Percentiles rank a stretch among this genome's conserved stretches.
Evolutionary conservation across 2,329 filamentous ascomycete species (phyloP).

Genomic region (Fusarium sp.): DNA sequence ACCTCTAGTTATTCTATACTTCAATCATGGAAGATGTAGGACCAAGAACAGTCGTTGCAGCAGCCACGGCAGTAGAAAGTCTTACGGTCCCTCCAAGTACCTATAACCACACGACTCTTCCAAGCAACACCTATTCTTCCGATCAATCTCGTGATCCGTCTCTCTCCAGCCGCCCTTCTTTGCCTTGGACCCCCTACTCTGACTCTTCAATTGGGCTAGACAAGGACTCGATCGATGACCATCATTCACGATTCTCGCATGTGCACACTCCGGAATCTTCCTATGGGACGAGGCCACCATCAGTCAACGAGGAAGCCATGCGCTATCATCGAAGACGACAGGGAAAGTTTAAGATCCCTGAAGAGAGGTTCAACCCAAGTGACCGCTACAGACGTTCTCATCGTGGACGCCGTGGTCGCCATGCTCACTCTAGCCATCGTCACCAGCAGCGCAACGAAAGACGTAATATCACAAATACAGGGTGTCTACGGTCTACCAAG

Average conservation of each 20-base stretch:
- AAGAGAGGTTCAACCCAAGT: neutral
- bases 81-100: neutral
- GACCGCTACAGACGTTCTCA: conserved; percentile 1
- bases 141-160: neutral
- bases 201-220: neutral
- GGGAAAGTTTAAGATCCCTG: neutral
- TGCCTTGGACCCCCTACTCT: neutral
- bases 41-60: neutral
- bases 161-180: neutral
- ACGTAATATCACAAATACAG: neutral
- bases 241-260: neutral
- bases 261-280: conserved; percentile 22
- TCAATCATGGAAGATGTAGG: neutral
- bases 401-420: neutral
- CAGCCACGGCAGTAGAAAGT: neutral
- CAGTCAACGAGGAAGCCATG: conserved; percentile 13
- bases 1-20: neutral
- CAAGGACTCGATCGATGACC: conserved; percentile 14
- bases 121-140: neutral
- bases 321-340: neutral
- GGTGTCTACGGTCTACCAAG: neutral
- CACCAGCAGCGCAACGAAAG: neutral
- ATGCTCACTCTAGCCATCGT: neutral
- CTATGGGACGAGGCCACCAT: conserved; percentile 7
- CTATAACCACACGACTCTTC: neutral